phyloP scores from a whole-genome alignment of 495 filamentous ascomycete genomes.

The Talaromyces adpressus region DNA sequence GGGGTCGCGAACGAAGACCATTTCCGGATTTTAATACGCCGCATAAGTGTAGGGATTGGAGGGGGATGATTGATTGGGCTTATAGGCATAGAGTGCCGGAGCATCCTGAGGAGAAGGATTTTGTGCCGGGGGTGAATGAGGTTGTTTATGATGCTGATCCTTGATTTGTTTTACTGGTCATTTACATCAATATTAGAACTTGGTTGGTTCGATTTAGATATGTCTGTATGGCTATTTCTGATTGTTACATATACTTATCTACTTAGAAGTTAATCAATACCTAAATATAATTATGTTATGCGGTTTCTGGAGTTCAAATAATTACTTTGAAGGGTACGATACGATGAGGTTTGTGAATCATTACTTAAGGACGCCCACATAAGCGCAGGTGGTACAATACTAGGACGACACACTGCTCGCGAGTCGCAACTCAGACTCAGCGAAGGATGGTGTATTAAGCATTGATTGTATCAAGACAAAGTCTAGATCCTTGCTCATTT shows the following conservation, averaged over 20 bases:
- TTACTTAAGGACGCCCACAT: too few species aligned
- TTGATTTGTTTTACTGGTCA: background rate
- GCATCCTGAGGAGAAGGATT: background rate
- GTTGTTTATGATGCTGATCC: constrained; percentile 1
- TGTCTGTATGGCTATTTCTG: too few species aligned
- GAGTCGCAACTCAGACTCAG: background rate
- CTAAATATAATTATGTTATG: too few species aligned
- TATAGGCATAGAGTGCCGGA: background rate
- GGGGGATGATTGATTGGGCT: background rate
- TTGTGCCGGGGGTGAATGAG: background rate
- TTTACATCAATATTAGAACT: too few species aligned
- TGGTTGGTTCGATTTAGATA: too few species aligned
- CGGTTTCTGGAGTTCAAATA: too few species aligned
- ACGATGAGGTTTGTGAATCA: too few species aligned
- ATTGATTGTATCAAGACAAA: too few species aligned
- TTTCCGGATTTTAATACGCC: constrained; percentile 7
- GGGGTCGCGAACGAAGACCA: background rate
- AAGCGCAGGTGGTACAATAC: background rate
- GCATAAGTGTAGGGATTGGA: constrained; percentile 5
- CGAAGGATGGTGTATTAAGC: too few species aligned
- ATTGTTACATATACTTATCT: too few species aligned
- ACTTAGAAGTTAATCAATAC: too few species aligned
- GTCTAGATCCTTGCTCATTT: background rate
- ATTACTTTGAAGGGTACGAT: too few species aligned
- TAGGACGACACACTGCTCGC: background rate